Base-by-base conservation (phyloP, 1,284 basidiomycete genomes). In the Microbotryomycetes sp. region DNA sequence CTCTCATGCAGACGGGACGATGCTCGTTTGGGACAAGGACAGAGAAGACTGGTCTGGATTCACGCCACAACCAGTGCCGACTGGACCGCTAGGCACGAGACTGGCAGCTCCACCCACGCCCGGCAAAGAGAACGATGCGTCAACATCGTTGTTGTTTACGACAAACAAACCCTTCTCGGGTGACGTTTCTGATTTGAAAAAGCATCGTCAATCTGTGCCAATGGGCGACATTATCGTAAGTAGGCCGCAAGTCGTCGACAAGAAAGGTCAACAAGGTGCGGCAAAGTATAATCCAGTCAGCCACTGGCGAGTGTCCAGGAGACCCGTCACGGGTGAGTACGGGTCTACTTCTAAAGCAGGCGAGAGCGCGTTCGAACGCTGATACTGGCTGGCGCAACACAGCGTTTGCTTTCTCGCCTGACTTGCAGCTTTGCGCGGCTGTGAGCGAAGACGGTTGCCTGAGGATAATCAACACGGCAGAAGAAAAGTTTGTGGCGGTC, bases 321-420 rank as follows among this genome's bases (percentile, higher is more conserved):
- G 85, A 59, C 78, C 81, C 52, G 81, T 93, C 60, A 83, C 88
- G 23, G 87, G 90, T 88, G 71, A 72, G 83, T 76, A 1, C 21
- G 9, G n/a, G 26, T n/a, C n/a, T 29, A 31, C 62, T 46, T 60
- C 31, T 57, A 57, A 45, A n/a, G 5, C 41, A 27, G 18, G 13
- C 64, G 21, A 2, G 23, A 23, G 2, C 31, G 16, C 47, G 45
- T 30, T 49, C n/a, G n/a, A n/a, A n/a, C n/a, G 45, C 35, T 16
- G 29, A 11, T 41, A 24, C 23, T 23, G 16, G 21, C 15, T n/a
- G 23, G 16, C 1, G 24, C 27, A 6, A 0, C 4, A 30, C 60
- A 90, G 91, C 89, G 70, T 88, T 94, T 73, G 86, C 86, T 3
- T 92, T 93, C 75, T 90, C 89, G 13, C 90, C 90, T 0, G 91